Conservation (phyloP, 148 eudicot genomes). For the Camellia granthamiana region DNA sequence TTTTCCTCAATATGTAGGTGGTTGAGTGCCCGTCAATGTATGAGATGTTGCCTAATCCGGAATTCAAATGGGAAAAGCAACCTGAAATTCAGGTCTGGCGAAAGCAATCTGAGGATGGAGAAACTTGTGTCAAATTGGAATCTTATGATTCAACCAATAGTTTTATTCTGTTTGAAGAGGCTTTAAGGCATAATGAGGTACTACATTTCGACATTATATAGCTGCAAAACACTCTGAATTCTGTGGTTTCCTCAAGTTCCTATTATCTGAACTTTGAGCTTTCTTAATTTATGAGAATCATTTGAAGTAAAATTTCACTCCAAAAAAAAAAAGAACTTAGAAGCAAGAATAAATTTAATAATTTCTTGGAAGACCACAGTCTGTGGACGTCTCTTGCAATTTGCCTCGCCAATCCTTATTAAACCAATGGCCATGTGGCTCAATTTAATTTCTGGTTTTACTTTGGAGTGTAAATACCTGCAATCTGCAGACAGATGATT, state of each 20-base stretch:
- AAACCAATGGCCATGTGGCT: background rate
- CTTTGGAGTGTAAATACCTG: background rate
- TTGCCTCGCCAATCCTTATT: background rate
- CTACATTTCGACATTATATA: slow-evolving; percentile 5
- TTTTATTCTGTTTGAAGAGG: slow-evolving; percentile 60
- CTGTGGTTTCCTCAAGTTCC: background rate
- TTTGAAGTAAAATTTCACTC: background rate
- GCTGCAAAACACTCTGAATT: background rate
- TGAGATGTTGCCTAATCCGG: slow-evolving; percentile 89
- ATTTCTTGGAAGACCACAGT: background rate
- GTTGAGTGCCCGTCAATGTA: slow-evolving; percentile 94
- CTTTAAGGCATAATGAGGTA: slow-evolving; percentile 87
- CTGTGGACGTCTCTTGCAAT: background rate
- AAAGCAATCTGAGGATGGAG: slow-evolving; percentile 42
- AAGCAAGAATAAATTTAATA: background rate
- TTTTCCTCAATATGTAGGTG: slow-evolving; percentile 39
- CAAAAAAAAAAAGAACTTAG: background rate
- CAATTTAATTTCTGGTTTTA: background rate
- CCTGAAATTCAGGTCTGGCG: slow-evolving; percentile 81
- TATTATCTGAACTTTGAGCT: background rate
- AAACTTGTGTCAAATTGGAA: slow-evolving; percentile 49
- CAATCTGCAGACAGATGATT: background rate
- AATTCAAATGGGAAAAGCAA: slow-evolving; percentile 66
- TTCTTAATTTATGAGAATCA: background rate
- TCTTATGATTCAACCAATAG: slow-evolving; percentile 60